Base-by-base conservation (phyloP, 768 basidiomycete genomes). In the Phylloporus sp. region DNA sequence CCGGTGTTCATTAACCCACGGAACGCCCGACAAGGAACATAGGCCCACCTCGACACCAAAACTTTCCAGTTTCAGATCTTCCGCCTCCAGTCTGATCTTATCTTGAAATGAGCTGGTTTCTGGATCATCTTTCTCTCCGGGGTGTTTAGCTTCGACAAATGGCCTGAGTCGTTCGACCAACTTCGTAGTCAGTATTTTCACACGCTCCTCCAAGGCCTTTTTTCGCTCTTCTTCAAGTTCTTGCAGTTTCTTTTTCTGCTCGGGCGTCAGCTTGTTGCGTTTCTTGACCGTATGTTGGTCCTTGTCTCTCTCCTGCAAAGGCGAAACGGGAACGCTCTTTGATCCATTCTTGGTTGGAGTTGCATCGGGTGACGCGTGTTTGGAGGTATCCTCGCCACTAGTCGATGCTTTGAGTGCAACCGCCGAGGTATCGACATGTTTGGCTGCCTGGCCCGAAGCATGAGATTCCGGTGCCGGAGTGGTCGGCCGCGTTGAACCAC, bases 31-130 rank as follows among this genome's bases (percentile, higher is more conserved):
- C 15, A 37, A 55, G 9, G n/a, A 37, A 36, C 1, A 23, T 38
- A 10, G 33, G 64, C 78, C 24, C 56, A 90, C 86, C 81, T 97
- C 95, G 20, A 98, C 84, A 38, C 96, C 96, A 66, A 99, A 99
- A 55, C 90, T 93, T 73, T 99, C 95, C 43, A 97, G 69, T 71
- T 97, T 97, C 57, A 99, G 63, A 69, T 99, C 96, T 46, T 95
- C 92, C 2, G 89, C 90, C 66, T 99, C 96, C 23, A 78, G 71
- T 59, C 68, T 75, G 64, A 95, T 88, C 65, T 75, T 81, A 42
- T 75, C 73, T 65, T 89, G 84, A 59, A 92, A 99, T 14, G 76
- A 73, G 39, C 66, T 67, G 10, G 90, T 91, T 73, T 98, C 96
- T 0, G 83, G 71, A 58, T 98, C 96, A 42, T 80, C 84, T 62